Conservation (phyloP, 2,329 filamentous ascomycete genomes). For the Xylaria hypoxylon region DNA sequence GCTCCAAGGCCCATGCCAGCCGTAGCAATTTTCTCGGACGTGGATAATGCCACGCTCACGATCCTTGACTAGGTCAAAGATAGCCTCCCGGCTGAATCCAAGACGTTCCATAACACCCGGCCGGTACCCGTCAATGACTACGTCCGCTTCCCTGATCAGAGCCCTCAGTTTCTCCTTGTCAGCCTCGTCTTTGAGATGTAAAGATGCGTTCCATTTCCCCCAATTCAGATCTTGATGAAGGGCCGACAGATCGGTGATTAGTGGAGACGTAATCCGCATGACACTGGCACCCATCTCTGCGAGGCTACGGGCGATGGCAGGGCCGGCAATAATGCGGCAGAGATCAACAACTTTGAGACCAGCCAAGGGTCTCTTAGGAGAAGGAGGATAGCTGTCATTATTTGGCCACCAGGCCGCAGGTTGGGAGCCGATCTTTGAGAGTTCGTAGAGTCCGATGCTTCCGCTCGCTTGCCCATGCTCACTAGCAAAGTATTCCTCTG, state of each 20-base stretch:
- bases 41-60: slow-evolving; percentile 49
- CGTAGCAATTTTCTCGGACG: slow-evolving; percentile 53
- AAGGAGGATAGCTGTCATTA: slow-evolving; percentile 47
- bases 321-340: slow-evolving; percentile 61
- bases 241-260: slow-evolving; percentile 55
- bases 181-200: slow-evolving; percentile 29
- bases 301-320: slow-evolving; percentile 54
- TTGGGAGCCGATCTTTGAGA: slow-evolving; percentile 41
- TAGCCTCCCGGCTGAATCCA: slow-evolving; percentile 47
- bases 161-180: slow-evolving; percentile 30
- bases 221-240: slow-evolving; percentile 61
- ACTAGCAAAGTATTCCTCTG: slow-evolving; percentile 31
- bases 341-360: slow-evolving; percentile 62
- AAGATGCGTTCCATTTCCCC: slow-evolving; percentile 60
- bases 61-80: slow-evolving; percentile 41
- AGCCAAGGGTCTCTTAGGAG: slow-evolving; percentile 55
- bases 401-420: slow-evolving; percentile 56
- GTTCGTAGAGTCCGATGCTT: slow-evolving; percentile 28
- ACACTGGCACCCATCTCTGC: slow-evolving; percentile 57
- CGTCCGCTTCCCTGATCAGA: slow-evolving; percentile 50
- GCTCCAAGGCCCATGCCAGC: slow-evolving; percentile 49
- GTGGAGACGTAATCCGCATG: slow-evolving; percentile 56
- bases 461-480: slow-evolving; percentile 24
- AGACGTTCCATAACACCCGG: slow-evolving; percentile 50
- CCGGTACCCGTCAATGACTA: slow-evolving; percentile 53